These are phyloP conservation scores for Salvia hispanica DNA, from an alignment of 257 asterid species.

Conservation along the genomic window DNA sequence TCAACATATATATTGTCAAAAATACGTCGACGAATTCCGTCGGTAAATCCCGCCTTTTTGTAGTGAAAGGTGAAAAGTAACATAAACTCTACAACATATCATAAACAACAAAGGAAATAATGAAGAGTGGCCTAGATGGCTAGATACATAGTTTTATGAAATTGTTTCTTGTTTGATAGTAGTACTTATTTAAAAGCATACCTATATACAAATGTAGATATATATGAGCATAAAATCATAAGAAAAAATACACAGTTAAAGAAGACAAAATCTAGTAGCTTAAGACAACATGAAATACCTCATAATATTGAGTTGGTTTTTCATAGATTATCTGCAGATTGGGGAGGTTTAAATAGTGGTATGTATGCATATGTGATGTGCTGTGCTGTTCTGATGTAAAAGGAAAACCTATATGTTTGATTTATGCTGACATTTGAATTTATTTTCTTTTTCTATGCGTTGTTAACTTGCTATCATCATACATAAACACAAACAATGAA, in stretches of 20 bases:
- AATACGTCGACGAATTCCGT: no score
- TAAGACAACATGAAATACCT: slow-evolving; percentile 21
- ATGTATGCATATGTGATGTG: not conserved
- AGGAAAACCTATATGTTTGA: not conserved
- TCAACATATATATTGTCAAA: no score
- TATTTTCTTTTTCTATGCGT: not conserved
- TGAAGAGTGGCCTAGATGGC: not conserved
- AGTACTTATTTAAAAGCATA: not conserved
- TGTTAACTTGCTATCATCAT: not conserved
- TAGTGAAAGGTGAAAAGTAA: no score
- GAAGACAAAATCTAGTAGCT: not conserved
- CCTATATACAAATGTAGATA: not conserved
- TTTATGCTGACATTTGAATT: not conserved
- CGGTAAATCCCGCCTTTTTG: not conserved
- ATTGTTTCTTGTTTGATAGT: not conserved
- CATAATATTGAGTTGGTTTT: not conserved
- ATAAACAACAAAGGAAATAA: not conserved
- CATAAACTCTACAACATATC: no score
- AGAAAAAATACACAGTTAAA: not conserved
- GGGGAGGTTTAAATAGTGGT: slow-evolving; percentile 12
- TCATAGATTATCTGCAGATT: not conserved
- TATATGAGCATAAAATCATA: not conserved
- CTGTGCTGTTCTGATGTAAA: not conserved
- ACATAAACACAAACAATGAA: no score
- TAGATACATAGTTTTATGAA: not conserved